Conservation (phyloP, 352 stramenopile genomes). For the Globisporangium megalacanthum region DNA sequence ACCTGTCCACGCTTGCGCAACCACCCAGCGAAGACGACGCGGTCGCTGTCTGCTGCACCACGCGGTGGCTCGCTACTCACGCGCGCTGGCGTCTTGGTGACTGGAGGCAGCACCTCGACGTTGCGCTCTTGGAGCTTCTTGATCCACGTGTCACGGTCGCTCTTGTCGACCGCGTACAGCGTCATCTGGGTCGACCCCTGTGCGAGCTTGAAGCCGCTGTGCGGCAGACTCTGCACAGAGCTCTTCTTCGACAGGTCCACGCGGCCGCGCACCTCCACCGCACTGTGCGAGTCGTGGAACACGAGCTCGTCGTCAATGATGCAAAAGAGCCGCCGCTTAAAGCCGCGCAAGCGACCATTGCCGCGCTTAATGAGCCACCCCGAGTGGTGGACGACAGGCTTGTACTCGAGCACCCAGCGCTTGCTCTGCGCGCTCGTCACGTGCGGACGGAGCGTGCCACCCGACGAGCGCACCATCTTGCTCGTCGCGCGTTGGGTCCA, state of each 20-base stretch:
- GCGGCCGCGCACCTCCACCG: slow-evolving; percentile 64
- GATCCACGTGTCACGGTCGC: slow-evolving; percentile 82
- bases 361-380: slow-evolving; percentile 86
- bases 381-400: slow-evolving; percentile 73
- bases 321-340: slow-evolving; percentile 84
- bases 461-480: slow-evolving; percentile 62
- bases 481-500: slow-evolving; percentile 76
- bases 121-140: slow-evolving; percentile 69
- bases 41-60: slow-evolving; percentile 40
- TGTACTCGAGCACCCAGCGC: slow-evolving; percentile 77
- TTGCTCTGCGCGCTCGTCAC: slow-evolving; percentile 53
- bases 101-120: slow-evolving; percentile 52
- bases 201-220: slow-evolving; percentile 71
- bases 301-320: slow-evolving; percentile 83
- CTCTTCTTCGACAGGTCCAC: slow-evolving; percentile 67
- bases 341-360: slow-evolving; percentile 61
- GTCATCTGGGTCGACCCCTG: slow-evolving; percentile 77
- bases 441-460: slow-evolving; percentile 33
- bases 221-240: slow-evolving; percentile 53
- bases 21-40: slow-evolving; percentile 74
- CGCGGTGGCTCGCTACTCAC: slow-evolving; percentile 46
- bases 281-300: slow-evolving; percentile 80
- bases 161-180: slow-evolving; percentile 69
- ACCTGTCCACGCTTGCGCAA: slow-evolving; percentile 79
- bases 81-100: slow-evolving; percentile 40